These are phyloP conservation scores for Ramaria sp. DNA, from an alignment of 768 basidiomycete genomes.

Conservation along the genomic window DNA sequence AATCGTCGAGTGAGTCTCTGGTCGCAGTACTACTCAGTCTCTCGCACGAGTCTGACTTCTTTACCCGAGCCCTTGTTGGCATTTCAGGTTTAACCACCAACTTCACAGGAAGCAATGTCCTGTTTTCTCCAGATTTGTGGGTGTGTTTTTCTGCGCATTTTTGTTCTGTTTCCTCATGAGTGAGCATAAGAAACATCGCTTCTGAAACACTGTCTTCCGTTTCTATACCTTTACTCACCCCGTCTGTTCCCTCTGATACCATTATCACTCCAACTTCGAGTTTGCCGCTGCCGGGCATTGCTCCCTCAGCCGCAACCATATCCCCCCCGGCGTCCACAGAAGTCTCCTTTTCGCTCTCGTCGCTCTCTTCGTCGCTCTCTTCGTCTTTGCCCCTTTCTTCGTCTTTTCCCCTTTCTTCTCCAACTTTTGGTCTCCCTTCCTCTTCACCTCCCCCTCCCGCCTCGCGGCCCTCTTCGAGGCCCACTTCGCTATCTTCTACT, in stretches of 20 bases:
- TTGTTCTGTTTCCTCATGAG: too few relatives aligned
- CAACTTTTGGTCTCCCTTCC: not conserved
- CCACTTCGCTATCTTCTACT: too few relatives aligned
- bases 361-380: constrained; percentile 10
- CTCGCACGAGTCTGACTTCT: not conserved
- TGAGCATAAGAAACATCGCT: not conserved
- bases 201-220: constrained; percentile 10
- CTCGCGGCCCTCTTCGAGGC: too few relatives aligned
- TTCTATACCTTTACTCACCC: constrained; percentile 1
- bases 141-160: too few relatives aligned
- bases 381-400: not conserved
- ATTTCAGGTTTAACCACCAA: not conserved
- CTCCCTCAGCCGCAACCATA: too few relatives aligned
- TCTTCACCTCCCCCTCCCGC: constrained; percentile 11
- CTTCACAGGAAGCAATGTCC: too few relatives aligned
- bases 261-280: not conserved
- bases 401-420: constrained; percentile 8
- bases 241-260: constrained; percentile 1
- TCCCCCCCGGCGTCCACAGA: not conserved
- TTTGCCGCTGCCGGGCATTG: too few relatives aligned
- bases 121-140: too few relatives aligned
- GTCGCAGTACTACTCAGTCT: not conserved
- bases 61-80: constrained; percentile 7
- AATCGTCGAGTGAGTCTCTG: not conserved
- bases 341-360: constrained; percentile 3